Conservation (phyloP, 1,139 yeast genomes). For the Citeromyces siamensis region DNA sequence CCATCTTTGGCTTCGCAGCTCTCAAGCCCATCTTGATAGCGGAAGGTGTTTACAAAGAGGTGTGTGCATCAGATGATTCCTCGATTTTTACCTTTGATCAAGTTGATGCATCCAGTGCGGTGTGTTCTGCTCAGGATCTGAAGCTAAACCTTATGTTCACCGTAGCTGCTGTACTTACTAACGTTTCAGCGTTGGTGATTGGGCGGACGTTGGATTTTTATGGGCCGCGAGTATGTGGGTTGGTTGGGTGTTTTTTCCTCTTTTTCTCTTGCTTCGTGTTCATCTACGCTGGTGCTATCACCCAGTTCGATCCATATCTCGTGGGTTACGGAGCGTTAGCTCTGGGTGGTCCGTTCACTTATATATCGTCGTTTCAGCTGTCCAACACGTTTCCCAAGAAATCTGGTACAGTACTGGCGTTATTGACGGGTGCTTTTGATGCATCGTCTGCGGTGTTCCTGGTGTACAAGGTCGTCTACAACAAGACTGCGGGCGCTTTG, state of each 20-base stretch:
- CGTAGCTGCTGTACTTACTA: conserved; percentile 45
- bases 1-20: conserved; percentile 56
- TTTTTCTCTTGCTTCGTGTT: conserved; percentile 29
- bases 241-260: conserved; percentile 33
- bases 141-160: conserved; percentile 43
- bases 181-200: conserved; percentile 40
- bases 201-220: conserved; percentile 38
- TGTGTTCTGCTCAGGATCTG: conserved; percentile 38
- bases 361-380: conserved; percentile 31
- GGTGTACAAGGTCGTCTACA: conserved; percentile 32
- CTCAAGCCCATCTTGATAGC: conserved; percentile 41
- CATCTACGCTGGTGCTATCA: conserved; percentile 17
- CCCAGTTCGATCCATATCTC: conserved; percentile 25
- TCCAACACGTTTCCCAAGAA: conserved; percentile 33
- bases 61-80: conserved; percentile 20
- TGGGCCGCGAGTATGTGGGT: conserved; percentile 43
- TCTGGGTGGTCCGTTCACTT: conserved; percentile 33
- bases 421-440: conserved; percentile 33
- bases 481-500: conserved; percentile 15
- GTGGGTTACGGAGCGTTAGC: conserved; percentile 29
- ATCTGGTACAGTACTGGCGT: conserved; percentile 29
- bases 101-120: background rate
- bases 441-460: conserved; percentile 32
- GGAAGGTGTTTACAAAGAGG: conserved; percentile 34
- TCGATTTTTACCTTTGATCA: background rate